These are phyloP conservation scores for Dactylis glomerata DNA, from an alignment of 176 grass and related monocot species.

Conservation along the genomic window DNA sequence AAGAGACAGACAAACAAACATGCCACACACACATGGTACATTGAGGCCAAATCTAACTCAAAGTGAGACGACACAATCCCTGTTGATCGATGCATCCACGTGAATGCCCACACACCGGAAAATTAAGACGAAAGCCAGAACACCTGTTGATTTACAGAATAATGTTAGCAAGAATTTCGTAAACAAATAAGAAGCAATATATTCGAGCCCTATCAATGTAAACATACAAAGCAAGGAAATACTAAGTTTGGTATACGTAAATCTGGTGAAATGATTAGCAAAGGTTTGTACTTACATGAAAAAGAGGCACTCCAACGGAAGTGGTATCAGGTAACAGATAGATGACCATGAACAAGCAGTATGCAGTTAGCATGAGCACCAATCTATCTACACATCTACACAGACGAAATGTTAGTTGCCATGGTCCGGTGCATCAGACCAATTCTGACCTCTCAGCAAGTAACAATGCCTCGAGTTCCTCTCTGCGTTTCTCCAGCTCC, in stretches of 20 bases:
- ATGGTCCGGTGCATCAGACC: background rate
- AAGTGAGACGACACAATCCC: background rate
- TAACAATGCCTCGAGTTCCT: conserved; percentile 87
- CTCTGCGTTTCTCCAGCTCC: conserved; percentile 76
- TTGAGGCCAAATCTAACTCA: background rate
- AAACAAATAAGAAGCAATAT: background rate
- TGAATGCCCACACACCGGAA: background rate
- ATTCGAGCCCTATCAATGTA: background rate
- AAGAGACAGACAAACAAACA: background rate
- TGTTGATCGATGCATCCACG: background rate
- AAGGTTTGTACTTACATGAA: conserved; percentile 17
- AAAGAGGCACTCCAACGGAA: background rate
- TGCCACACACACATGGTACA: background rate
- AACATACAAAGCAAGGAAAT: background rate
- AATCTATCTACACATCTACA: conserved; percentile 26
- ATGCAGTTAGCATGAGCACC: conserved; percentile 1
- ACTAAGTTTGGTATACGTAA: background rate
- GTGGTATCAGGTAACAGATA: background rate
- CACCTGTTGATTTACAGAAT: background rate
- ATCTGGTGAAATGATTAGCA: conserved; percentile 5
- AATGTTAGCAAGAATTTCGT: background rate
- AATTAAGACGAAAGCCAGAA: background rate
- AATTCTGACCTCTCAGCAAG: conserved; percentile 46
- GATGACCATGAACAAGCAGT: background rate
- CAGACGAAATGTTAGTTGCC: conserved; percentile 13